phyloP scores from a whole-genome alignment of 177 flowering plant species.

The Vitis hybrid region DNA sequence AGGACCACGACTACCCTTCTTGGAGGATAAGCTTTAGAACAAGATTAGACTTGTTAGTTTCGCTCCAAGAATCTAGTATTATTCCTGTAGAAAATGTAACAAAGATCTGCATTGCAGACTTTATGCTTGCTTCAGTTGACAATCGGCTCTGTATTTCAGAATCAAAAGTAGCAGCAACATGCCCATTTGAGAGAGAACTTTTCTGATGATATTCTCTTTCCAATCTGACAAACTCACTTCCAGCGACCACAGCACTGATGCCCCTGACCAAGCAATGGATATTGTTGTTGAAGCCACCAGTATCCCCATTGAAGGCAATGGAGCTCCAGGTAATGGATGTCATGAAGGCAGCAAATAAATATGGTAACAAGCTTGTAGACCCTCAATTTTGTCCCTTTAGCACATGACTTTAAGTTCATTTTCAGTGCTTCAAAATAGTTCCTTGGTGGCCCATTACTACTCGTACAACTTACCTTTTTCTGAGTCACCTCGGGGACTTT shows the following conservation, averaged over 20 bases:
- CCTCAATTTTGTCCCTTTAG: no score
- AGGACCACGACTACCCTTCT: no score
- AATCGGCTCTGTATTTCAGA: conserved; percentile 46
- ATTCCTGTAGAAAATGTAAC: conserved; percentile 74
- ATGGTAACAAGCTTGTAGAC: conserved; percentile 84
- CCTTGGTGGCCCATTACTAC: no score
- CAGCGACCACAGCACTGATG: conserved; percentile 87
- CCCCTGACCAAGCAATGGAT: conserved; percentile 94
- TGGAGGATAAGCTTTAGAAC: conserved; percentile 81
- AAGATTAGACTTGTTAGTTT: conserved; percentile 82
- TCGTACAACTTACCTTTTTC: no score
- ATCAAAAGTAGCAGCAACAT: conserved; percentile 45
- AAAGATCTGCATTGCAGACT: conserved; percentile 76
- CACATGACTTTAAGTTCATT: no score
- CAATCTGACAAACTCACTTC: conserved; percentile 77
- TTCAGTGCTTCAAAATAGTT: no score
- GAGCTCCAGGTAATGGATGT: conserved; percentile 81
- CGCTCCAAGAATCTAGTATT: conserved; percentile 78
- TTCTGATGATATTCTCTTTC: conserved; percentile 74
- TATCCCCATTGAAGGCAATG: conserved; percentile 79
- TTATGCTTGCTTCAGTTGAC: conserved; percentile 72
- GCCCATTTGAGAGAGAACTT: conserved; percentile 58
- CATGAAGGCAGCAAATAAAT: conserved; percentile 82
- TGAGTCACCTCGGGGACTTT: no score
- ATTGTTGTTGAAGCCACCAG: conserved; percentile 92